A percentile compares a stretch with the other conserved stretches of the same genome.
Conservation (phyloP, 2,329 filamentous ascomycete species). For the Trichoderma guizhouense region DNA sequence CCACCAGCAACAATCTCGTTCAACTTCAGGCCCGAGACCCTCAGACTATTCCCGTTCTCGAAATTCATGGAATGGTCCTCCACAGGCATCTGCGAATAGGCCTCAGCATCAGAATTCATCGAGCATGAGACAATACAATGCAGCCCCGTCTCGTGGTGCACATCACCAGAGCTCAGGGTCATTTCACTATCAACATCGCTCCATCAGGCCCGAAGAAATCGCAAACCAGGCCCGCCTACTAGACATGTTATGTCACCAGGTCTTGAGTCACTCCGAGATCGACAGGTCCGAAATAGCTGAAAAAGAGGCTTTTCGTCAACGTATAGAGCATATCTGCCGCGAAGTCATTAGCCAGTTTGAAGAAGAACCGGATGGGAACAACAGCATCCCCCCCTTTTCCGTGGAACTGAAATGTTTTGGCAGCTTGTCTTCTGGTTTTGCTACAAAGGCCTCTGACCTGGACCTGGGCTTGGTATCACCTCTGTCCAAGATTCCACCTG, state of each 20-base stretch:
- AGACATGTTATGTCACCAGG: conserved; percentile 43
- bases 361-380: conserved; percentile 33
- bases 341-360: conserved; percentile 56
- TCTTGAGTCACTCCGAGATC: conserved; percentile 60
- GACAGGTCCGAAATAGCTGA: conserved; percentile 58
- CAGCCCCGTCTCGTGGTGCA: conserved; percentile 19
- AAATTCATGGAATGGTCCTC: conserved; percentile 24
- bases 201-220: conserved; percentile 44
- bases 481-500: conserved; percentile 51
- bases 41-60: conserved; percentile 21
- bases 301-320: conserved; percentile 67
- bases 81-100: conserved; percentile 17
- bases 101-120: neutral
- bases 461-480: conserved; percentile 76
- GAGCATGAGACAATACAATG: conserved; percentile 20
- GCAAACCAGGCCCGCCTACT: conserved; percentile 47
- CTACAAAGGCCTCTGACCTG: conserved; percentile 85
- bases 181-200: conserved; percentile 32
- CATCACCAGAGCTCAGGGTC: conserved; percentile 11
- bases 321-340: conserved; percentile 63
- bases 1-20: conserved; percentile 22
- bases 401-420: conserved; percentile 77
- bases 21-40: conserved; percentile 18
- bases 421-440: conserved; percentile 80
- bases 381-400: conserved; percentile 49